These are phyloP conservation scores for Fusarium sacchari DNA, from an alignment of 2,329 filamentous ascomycete species.

Conservation along the genomic window DNA sequence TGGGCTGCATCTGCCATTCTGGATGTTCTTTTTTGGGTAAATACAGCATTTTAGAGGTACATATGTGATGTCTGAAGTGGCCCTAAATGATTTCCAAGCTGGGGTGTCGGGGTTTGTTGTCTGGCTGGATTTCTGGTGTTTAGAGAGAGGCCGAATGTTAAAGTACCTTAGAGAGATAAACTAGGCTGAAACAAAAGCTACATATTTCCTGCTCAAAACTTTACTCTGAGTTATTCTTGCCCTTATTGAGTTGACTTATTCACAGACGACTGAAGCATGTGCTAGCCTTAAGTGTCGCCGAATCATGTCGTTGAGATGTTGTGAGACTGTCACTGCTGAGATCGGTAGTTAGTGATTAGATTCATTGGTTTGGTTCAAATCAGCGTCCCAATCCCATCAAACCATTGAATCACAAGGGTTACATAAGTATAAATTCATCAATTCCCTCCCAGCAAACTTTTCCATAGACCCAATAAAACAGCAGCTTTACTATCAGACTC, in stretches of 20 bases:
- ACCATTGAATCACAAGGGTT: not conserved
- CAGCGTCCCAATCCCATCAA: accelerated
- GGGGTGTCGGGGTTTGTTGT: accelerated
- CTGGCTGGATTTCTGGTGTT: not conserved
- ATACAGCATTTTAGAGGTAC: accelerated
- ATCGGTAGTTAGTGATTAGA: accelerated
- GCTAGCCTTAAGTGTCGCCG: too few species aligned
- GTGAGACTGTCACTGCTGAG: not conserved
- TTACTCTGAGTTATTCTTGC: accelerated
- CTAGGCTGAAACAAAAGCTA: too few species aligned
- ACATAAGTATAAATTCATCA: not conserved
- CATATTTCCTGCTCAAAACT: accelerated
- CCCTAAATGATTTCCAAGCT: accelerated
- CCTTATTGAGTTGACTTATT: accelerated
- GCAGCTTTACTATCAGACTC: accelerated
- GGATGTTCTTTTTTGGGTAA: not conserved
- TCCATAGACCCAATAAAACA: accelerated
- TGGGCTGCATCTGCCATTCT: not conserved
- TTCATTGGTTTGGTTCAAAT: not conserved
- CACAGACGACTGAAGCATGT: too few species aligned
- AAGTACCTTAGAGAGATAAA: too few species aligned
- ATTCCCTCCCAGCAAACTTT: accelerated
- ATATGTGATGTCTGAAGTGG: accelerated
- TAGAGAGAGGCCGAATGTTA: too few species aligned
- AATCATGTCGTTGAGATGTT: too few species aligned